phyloP scores from a whole-genome alignment of 2,329 filamentous ascomycete species.

The Pyricularia pennisetigena region DNA sequence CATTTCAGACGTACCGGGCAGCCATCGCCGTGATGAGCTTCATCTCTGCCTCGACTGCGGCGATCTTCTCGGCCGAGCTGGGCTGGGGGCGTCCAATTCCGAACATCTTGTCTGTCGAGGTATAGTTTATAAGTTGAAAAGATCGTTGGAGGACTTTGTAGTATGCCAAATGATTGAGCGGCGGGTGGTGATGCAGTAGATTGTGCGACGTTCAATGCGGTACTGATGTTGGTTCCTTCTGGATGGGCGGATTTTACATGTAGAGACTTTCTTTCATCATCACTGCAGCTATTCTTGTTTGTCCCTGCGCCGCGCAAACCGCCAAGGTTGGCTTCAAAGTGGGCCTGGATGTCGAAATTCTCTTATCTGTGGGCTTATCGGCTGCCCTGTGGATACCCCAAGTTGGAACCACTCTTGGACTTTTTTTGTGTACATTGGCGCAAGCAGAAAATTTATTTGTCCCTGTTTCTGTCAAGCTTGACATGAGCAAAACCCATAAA shows the following conservation, averaged over 20 bases:
- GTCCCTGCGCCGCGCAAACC: not conserved
- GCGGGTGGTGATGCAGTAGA: not conserved
- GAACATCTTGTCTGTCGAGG: conserved; percentile 18
- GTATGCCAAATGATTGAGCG: not conserved
- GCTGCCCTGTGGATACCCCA: not conserved
- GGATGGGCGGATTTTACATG: not conserved
- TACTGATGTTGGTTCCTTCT: not conserved
- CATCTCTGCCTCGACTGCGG: conserved; percentile 91
- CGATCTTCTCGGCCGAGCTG: conserved; percentile 94
- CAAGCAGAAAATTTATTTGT: not conserved
- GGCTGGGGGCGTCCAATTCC: conserved; percentile 60
- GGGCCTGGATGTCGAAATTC: not conserved
- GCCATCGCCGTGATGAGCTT: conserved; percentile 95
- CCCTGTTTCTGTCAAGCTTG: not conserved
- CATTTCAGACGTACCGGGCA: conserved; percentile 56
- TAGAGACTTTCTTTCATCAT: not conserved
- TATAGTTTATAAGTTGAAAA: conserved; percentile 3
- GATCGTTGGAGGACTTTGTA: not conserved
- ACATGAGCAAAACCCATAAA: not conserved
- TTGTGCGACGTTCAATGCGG: not conserved
- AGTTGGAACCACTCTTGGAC: not conserved
- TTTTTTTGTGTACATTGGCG: not conserved
- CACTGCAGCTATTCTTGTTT: not conserved
- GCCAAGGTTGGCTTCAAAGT: not conserved
- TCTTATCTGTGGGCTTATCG: not conserved